Evolutionary conservation across 208 protist species (phyloP).

Genomic region (Leishmania guyanensis): DNA sequence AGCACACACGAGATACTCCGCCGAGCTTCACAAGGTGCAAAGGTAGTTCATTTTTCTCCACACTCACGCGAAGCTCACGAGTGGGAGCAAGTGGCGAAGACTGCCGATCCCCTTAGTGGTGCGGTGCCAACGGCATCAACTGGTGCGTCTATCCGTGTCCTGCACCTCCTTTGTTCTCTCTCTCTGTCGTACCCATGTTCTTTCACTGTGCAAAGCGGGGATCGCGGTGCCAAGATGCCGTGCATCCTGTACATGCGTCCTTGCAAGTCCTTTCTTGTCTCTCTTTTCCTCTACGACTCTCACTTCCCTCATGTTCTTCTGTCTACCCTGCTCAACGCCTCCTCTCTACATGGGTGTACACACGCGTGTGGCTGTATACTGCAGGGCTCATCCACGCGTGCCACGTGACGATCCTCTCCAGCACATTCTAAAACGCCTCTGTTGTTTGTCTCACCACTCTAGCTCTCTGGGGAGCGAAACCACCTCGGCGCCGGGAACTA

Average conservation of each 20-base stretch:
- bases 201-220: neutral
- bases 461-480: neutral
- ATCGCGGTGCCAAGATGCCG: neutral
- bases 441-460: neutral
- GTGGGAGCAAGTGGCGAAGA: neutral
- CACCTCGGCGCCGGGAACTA: neutral
- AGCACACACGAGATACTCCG: neutral
- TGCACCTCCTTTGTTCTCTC: neutral
- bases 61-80: neutral
- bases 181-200: neutral
- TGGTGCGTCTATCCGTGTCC: neutral
- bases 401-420: neutral
- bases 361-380: neutral
- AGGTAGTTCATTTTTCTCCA: neutral
- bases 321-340: neutral
- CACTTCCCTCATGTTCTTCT: neutral
- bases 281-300: neutral
- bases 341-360: neutral
- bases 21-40: too few relatives aligned
- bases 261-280: neutral
- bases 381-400: too few relatives aligned
- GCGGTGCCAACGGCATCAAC: neutral
- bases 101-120: neutral
- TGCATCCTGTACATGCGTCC: neutral
- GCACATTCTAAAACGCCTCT: neutral